phyloP scores from a whole-genome alignment of 495 filamentous ascomycete species.

The Chaetomidium leptoderma region DNA sequence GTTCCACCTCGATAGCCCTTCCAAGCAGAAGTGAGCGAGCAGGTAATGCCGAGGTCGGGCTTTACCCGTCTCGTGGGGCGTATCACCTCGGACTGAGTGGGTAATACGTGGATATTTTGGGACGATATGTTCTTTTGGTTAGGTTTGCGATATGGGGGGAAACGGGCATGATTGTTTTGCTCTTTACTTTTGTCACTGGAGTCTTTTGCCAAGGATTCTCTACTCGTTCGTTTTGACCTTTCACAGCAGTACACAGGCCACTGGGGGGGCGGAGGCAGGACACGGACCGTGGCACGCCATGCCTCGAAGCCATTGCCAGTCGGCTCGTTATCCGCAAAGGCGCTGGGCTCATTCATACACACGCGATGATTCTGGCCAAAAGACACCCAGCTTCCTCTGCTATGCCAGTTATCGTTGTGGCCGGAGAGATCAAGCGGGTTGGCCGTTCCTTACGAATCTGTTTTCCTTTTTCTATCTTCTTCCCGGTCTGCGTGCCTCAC shows the following conservation, averaged over 20 bases:
- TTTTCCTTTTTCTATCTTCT: not conserved
- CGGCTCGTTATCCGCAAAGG: not conserved
- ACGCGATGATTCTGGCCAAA: not conserved
- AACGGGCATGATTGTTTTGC: not conserved
- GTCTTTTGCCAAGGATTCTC: not conserved
- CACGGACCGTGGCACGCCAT: not conserved
- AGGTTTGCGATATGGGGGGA: not conserved
- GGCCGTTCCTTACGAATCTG: not conserved
- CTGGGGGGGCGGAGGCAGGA: not conserved
- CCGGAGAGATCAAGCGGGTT: not conserved
- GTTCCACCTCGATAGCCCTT: conserved; percentile 38
- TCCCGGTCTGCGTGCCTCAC: not conserved
- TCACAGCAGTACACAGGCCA: not conserved
- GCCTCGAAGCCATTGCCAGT: not conserved
- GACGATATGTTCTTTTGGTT: not conserved
- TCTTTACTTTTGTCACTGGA: not conserved
- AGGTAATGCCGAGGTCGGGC: no score
- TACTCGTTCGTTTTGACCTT: not conserved
- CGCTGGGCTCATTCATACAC: not conserved
- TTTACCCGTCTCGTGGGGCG: not conserved
- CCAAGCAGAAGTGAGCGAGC: conserved; percentile 35
- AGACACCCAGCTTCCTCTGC: not conserved
- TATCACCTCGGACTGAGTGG: not conserved
- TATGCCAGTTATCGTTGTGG: no score
- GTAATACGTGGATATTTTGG: not conserved